Base-by-base conservation (phyloP, 139 green algal genomes). In the Tetratostichococcus sp. region DNA sequence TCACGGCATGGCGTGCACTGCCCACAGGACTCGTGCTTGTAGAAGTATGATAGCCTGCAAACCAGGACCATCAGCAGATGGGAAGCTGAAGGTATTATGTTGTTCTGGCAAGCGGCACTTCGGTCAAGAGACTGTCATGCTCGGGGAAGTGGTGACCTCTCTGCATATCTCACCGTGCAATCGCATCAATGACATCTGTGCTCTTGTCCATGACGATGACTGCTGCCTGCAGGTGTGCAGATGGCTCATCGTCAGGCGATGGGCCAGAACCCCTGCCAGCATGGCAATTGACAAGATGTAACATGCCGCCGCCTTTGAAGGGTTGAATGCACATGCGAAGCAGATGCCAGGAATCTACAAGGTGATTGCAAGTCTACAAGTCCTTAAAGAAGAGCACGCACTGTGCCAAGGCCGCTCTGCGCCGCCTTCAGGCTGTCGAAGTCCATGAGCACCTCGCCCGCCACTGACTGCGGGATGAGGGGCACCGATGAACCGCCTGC, bases 151-250 rank as follows among this genome's bases (percentile, higher is more conserved):
- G n/a, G n/a, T n/a, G n/a, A n/a, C n/a, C n/a, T n/a, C n/a, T n/a
- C n/a, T n/a, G n/a, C 50, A 26, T 26, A 26, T 50, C 39, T 50
- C 8, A 50, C 50, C 50, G 65, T 34, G 87, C 85, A 78, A 99
- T 98, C 62, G 95, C 95, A 71, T 98, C 95, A 43, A 99, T 94
- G 2, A 97, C 82, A 77, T 99, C 95, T 8, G 95, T 98, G 57
- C 65, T 88, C 87, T 98, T 98, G 86, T 99, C 93, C 95, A 98
- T 99, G 32, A 98, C 95, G 70, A 98, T 99, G n/a, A 99, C 95
- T 1, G 95, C 95, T 1, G 95, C 95, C 50, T 62, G 50, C 50
- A 62, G 50, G 39, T 22, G 39, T 50, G 39, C 39, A 14, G 14
- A 14, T 8, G 8, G 8, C 8, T 8, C 39, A 50, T 50, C 39